A percentile compares a stretch with the other conserved stretches of the same genome.
Conservation (phyloP, 805 yeast species). For the Monosporozyma solicola region DNA sequence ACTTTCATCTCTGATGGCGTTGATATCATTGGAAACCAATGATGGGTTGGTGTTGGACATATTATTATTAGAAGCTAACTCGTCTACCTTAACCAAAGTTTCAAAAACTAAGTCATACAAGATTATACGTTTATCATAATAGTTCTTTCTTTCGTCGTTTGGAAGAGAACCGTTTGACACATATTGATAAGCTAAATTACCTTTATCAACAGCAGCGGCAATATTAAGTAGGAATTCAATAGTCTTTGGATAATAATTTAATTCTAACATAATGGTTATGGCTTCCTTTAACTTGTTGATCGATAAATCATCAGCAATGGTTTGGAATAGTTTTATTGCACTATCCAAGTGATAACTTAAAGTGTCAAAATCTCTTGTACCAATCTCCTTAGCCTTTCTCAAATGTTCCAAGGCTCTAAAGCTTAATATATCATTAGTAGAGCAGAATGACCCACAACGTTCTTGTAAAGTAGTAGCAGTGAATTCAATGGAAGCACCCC, state of each 20-base stretch:
- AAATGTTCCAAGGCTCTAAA: constrained; percentile 91
- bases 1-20: constrained; percentile 56
- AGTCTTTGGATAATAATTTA: constrained; percentile 78
- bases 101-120: constrained; percentile 70
- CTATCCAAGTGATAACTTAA: constrained; percentile 55
- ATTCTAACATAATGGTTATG: constrained; percentile 62
- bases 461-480: constrained; percentile 84
- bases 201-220: constrained; percentile 59
- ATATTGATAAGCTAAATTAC: constrained; percentile 49
- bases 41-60: constrained; percentile 3
- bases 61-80: constrained; percentile 40
- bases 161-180: constrained; percentile 42
- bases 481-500: constrained; percentile 89
- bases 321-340: constrained; percentile 68
- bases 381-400: constrained; percentile 74
- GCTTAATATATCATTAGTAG: constrained; percentile 85
- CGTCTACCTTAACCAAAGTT: constrained; percentile 63
- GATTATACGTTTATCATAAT: constrained; percentile 44
- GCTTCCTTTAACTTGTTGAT: constrained; percentile 77
- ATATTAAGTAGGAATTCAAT: constrained; percentile 72
- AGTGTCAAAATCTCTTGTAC: constrained; percentile 62
- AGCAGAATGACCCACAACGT: constrained; percentile 90
- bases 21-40: constrained; percentile 22
- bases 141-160: constrained; percentile 43
- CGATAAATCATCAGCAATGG: constrained; percentile 68